Conservation (phyloP, 2,329 filamentous ascomycete genomes). For the Fusarium agapanthi region DNA sequence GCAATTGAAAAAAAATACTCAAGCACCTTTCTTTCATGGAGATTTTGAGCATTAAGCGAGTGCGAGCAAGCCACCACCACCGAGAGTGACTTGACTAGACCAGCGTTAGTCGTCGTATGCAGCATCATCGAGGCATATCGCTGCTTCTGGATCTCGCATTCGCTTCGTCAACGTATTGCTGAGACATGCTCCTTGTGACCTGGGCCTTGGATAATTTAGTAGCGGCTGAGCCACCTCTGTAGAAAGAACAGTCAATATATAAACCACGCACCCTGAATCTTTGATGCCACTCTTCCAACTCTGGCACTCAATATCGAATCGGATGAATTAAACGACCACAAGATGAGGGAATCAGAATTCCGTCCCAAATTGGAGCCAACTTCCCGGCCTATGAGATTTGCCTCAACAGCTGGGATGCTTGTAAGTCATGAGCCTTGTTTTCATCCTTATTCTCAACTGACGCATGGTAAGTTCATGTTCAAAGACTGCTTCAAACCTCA, state of each 20-base stretch:
- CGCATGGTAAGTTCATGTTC: slow-evolving; percentile 25
- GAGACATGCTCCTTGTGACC: not conserved
- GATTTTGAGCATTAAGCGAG: slow-evolving; percentile 13
- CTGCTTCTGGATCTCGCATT: slow-evolving; percentile 17
- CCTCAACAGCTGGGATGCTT: slow-evolving; percentile 14
- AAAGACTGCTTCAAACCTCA: slow-evolving; percentile 49
- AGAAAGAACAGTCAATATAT: not conserved
- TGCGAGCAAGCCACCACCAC: slow-evolving; percentile 21
- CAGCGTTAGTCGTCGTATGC: not conserved
- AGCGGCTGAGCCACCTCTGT: not conserved
- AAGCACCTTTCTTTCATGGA: not conserved
- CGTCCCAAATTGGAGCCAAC: slow-evolving; percentile 38
- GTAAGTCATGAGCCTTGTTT: slow-evolving; percentile 23
- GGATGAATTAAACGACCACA: not conserved
- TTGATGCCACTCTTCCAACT: not conserved
- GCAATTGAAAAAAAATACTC: not conserved
- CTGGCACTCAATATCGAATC: not conserved
- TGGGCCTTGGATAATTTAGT: not conserved
- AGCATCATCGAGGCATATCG: not conserved
- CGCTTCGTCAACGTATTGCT: not conserved
- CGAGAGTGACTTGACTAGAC: not conserved
- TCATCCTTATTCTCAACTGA: not conserved
- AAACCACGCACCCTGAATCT: not conserved
- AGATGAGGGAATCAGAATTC: slow-evolving; percentile 35
- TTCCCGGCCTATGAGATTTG: slow-evolving; percentile 26